Evolutionary conservation across 345 rosid genomes (phyloP).

Genomic region (Ricinus communis): DNA sequence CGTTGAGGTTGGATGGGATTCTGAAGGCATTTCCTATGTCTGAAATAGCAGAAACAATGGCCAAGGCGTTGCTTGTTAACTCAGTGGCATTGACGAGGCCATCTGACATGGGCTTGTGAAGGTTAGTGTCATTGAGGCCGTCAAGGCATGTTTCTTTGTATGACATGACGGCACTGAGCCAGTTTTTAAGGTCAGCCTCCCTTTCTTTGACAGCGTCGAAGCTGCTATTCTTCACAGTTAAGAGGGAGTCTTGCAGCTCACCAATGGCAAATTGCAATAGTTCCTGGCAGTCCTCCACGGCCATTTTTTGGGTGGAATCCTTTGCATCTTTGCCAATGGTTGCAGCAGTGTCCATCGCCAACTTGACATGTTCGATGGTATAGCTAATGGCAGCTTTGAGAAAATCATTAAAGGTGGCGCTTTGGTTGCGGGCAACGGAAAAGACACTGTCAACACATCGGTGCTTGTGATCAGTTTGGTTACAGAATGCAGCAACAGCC

Average conservation of each 20-base stretch:
- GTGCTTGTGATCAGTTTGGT: slow-evolving; percentile 43
- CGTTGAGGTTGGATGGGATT: not conserved
- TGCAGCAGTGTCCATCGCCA: slow-evolving; percentile 37
- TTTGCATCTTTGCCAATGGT: not conserved
- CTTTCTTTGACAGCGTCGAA: slow-evolving; percentile 27
- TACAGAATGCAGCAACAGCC: slow-evolving; percentile 43
- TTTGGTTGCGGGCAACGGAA: slow-evolving; percentile 30
- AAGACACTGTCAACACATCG: slow-evolving; percentile 43
- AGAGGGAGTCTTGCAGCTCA: slow-evolving; percentile 38
- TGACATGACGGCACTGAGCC: slow-evolving; percentile 17
- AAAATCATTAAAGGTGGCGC: slow-evolving; percentile 45
- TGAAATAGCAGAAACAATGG: slow-evolving; percentile 10
- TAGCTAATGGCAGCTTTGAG: slow-evolving; percentile 38
- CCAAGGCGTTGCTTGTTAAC: slow-evolving; percentile 14
- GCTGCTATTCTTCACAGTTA: slow-evolving; percentile 34
- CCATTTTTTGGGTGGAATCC: slow-evolving; percentile 39
- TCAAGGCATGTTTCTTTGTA: slow-evolving; percentile 6
- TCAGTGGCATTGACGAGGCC: not conserved
- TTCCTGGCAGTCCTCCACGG: slow-evolving; percentile 46
- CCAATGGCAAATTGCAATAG: slow-evolving; percentile 34
- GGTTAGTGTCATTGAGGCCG: not conserved
- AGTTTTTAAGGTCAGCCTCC: slow-evolving; percentile 6
- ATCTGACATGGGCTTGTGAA: not conserved
- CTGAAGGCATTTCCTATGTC: not conserved
- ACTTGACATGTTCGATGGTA: slow-evolving; percentile 31